A percentile compares a stretch with the other conserved stretches of the same genome.
These are phyloP conservation scores for Marasmius sp. DNA, from an alignment of 1,284 basidiomycete genomes.

Conservation along the genomic window DNA sequence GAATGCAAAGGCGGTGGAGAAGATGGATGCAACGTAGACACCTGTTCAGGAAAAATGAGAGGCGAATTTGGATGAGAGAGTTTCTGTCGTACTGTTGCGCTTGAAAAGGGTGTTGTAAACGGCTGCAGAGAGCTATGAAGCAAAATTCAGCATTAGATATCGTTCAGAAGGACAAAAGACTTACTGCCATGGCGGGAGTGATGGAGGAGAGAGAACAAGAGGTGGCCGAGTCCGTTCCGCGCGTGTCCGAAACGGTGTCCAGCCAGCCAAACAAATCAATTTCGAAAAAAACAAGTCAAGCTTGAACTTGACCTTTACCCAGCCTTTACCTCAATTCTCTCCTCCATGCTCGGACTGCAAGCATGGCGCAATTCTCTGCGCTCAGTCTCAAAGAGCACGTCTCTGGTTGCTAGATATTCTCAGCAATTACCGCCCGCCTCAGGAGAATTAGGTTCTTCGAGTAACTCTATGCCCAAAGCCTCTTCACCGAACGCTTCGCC, in stretches of 20 bases:
- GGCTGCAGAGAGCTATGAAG: slow-evolving; percentile 57
- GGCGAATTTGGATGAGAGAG: not conserved
- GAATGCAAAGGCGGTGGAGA: slow-evolving; percentile 88
- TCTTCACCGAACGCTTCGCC: too few species aligned
- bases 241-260: slow-evolving; percentile 29
- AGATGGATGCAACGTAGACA: slow-evolving; percentile 81
- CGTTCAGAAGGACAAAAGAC: slow-evolving; percentile 16
- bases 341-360: slow-evolving; percentile 29
- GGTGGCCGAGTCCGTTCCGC: slow-evolving; percentile 21
- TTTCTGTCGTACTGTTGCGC: slow-evolving; percentile 77
- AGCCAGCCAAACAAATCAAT: not conserved
- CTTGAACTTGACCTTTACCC: not conserved
- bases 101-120: slow-evolving; percentile 86
- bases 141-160: not conserved
- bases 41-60: slow-evolving; percentile 39
- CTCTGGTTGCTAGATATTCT: slow-evolving; percentile 12
- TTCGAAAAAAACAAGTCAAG: not conserved
- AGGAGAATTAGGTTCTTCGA: too few species aligned
- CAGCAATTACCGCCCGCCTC: not conserved
- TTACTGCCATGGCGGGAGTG: slow-evolving; percentile 37
- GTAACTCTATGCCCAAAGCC: too few species aligned
- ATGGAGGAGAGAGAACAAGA: slow-evolving; percentile 11
- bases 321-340: slow-evolving; percentile 1
- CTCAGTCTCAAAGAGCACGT: slow-evolving; percentile 18
- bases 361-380: slow-evolving; percentile 23